A percentile compares a stretch with the other conserved stretches of the same genome.
Conservation (phyloP, 2,329 filamentous ascomycete genomes). For the Diaporthe capsici region DNA sequence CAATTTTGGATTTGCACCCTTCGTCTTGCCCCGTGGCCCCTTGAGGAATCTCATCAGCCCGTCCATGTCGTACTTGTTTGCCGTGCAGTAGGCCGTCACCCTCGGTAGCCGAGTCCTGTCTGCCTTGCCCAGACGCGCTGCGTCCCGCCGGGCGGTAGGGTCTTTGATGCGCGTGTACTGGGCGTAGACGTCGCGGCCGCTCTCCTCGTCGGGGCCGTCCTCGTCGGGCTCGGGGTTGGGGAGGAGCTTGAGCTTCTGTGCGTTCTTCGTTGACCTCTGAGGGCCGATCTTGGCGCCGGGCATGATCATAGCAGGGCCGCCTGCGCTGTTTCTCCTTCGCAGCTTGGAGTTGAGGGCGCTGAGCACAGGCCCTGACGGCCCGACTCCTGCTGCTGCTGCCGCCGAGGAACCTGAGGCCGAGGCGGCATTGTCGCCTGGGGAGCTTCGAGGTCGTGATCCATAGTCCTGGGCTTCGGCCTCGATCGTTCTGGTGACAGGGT, state of each 20-base stretch:
- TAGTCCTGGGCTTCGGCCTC: slow-evolving; percentile 60
- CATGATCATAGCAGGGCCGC: slow-evolving; percentile 72
- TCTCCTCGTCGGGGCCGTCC: slow-evolving; percentile 86
- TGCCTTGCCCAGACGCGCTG: slow-evolving; percentile 91
- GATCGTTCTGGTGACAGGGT: slow-evolving; percentile 74
- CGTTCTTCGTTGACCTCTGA: slow-evolving; percentile 93
- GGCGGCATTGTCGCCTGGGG: slow-evolving; percentile 48
- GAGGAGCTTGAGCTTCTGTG: slow-evolving; percentile 96
- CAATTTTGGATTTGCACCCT: slow-evolving; percentile 87
- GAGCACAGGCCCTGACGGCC: slow-evolving; percentile 70
- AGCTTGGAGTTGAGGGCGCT: slow-evolving; percentile 90
- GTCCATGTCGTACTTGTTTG: slow-evolving; percentile 91
- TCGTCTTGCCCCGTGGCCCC: slow-evolving; percentile 77
- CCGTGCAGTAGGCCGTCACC: slow-evolving; percentile 97
- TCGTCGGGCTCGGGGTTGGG: slow-evolving; percentile 89
- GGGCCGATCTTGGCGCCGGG: slow-evolving; percentile 83
- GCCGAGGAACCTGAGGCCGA: slow-evolving; percentile 51
- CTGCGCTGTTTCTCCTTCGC: slow-evolving; percentile 86
- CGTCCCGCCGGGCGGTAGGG: slow-evolving; percentile 91
- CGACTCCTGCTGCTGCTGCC: slow-evolving; percentile 43
- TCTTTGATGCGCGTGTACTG: slow-evolving; percentile 99
- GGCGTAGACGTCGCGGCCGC: slow-evolving; percentile 94
- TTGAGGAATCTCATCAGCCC: slow-evolving; percentile 92
- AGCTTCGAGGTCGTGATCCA: slow-evolving; percentile 43
- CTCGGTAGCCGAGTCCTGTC: slow-evolving; percentile 89